Percentiles rank a stretch among this genome's conserved stretches.
Conservation (phyloP, 2,329 filamentous ascomycete species). For the Colletotrichum viniferum region DNA sequence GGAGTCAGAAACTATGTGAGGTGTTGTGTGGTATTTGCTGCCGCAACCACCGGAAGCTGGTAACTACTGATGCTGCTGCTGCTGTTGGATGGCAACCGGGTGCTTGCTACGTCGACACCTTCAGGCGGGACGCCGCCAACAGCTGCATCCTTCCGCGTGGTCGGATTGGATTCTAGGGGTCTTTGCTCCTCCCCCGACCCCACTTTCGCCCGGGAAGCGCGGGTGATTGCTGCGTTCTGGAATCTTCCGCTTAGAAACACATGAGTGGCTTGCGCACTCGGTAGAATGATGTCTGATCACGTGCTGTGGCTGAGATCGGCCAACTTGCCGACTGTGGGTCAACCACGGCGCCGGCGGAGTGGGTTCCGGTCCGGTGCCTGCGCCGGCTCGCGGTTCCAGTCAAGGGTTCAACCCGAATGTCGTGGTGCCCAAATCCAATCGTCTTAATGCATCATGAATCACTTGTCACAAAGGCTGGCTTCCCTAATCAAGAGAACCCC, state of each 20-base stretch:
- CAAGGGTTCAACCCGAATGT: neutral
- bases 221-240: conserved; percentile 9
- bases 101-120: neutral
- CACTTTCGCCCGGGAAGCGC: conserved; percentile 7
- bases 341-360: neutral
- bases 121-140: neutral
- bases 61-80: neutral
- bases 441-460: no score
- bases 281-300: neutral
- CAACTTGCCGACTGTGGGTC: neutral
- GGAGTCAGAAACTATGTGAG: neutral
- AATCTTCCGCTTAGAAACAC: conserved; percentile 23
- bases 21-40: neutral
- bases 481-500: neutral
- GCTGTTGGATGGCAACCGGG: neutral
- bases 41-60: neutral
- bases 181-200: neutral
- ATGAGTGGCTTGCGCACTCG: neutral
- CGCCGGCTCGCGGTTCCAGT: neutral
- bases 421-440: neutral
- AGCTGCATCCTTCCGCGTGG: neutral
- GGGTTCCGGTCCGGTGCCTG: neutral
- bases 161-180: conserved; percentile 9
- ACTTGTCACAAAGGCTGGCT: neutral
- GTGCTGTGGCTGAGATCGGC: conserved; percentile 1